Base-by-base conservation (phyloP, 805 yeast genomes). In the Saccharomycopsis sp. region DNA sequence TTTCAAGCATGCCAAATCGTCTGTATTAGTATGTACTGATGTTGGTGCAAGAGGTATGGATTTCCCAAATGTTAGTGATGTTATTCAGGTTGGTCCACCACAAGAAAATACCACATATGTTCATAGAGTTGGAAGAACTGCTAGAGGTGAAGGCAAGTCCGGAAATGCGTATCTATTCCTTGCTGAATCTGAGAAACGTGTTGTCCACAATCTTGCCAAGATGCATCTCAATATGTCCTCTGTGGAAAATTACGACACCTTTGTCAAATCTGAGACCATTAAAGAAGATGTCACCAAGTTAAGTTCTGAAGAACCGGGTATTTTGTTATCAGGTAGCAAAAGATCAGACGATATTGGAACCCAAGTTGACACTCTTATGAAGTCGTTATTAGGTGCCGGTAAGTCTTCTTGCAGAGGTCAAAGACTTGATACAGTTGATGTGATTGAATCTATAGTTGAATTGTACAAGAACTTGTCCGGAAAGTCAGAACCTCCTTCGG, bases 1-100 rank as follows among this genome's bases (percentile, higher is more conserved):
- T 41, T 88, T 85, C 75, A 80, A 84, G 63, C 68, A 67, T 57
- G 65, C 76, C 15, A 66, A 68, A 24, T 59, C 71, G 29, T 87
- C 89, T 58, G 68, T 92, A 52, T 77, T 93, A 58, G 81, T 93
- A 57, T 85, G 93, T 58, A 88, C 97, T 3, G 96, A 91, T 72
- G 97, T 93, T 60, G 96, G 92, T 62, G 97, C 97, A 14, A 84
- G 98, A 74, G 98, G 98, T 65, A 85, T 93, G 86, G 97, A 93
- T 75, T 89, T 93, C 79, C 94, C 92, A 58, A 82, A 83, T 65
- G 96, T 93, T 29, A 73, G 90, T 24, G 89, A 89, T 68, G 97
- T 93, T 56, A 75, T 87, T 65, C 97, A 93, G 75, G 71, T 89
- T 57, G 88, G 93, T 64, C 78, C 85, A n/a, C 89, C 94, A 61